Base-by-base conservation (phyloP, 352 stramenopile genomes). In the Phytophthora citricola region DNA sequence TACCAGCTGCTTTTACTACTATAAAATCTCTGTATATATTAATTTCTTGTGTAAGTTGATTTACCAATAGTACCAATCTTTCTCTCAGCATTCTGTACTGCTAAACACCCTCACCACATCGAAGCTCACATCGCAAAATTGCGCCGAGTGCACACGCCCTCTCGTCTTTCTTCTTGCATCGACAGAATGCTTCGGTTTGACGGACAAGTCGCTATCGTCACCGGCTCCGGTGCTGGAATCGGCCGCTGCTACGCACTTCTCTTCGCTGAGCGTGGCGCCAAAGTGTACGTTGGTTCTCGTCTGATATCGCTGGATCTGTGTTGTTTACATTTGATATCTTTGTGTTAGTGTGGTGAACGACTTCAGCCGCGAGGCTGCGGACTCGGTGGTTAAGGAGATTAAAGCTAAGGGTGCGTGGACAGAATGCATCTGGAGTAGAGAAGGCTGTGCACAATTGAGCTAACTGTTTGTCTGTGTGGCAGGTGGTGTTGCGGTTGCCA, bases 321-420 rank as follows among this genome's bases (percentile, higher is more conserved):
- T 54, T 45, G 57, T 39, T 57, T 56, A 69, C 41, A 7, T 24
- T 58, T 29, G 20, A 38, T 43, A 9, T 43, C 20, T 39, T 6
- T 71, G 8, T 40, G 12, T 17, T 53, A 90, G 81, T 53, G 84
- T 95, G 26, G 81, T 94, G 47, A 93, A 94, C 58, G 87, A 93
- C 61, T 89, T 92, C 44, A 76, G 75, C 62, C 78, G 78, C 48
- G 73, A 76, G 46, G 75, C 82, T 6, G 87, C 85, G 2, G 88
- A 96, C 58, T 78, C 82, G 4, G 87, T 94, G 36, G 83, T 94
- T 7, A 74, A 61, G 1, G 88, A 94, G 63, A 94, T 96, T 66
- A 90, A 90, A 60, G 83, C 78, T 47, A 86, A 87, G 64, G 75
- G 76, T 83, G 36, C 29, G 69, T 66, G 12, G 5, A 22, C 17